Percentiles rank a stretch among this genome's conserved stretches.
These are phyloP conservation scores for Pseudocohnilembus persalinus DNA, from an alignment of 169 alveolate genomes.

Conservation along the genomic window DNA sequence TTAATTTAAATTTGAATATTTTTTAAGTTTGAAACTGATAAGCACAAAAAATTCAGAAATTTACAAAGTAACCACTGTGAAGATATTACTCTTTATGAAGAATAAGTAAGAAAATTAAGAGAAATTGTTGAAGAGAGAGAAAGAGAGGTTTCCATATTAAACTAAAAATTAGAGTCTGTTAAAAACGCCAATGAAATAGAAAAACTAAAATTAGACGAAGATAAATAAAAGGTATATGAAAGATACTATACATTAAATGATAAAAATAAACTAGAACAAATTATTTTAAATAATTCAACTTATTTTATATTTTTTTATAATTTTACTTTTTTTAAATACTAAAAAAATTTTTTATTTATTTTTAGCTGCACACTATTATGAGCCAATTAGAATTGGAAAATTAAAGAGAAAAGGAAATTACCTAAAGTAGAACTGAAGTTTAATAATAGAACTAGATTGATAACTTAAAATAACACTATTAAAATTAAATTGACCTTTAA, in stretches of 20 bases:
- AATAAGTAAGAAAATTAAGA: slow-evolving; percentile 13
- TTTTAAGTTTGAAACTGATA: not conserved
- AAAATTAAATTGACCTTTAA: not conserved
- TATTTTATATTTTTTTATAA: too few relatives aligned
- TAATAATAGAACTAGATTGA: not conserved
- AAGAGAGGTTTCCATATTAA: slow-evolving; percentile 12
- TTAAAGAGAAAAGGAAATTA: not conserved
- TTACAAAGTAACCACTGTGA: slow-evolving; percentile 6
- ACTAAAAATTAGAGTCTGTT: not conserved
- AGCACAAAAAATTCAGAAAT: slow-evolving; percentile 1
- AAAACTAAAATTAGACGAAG: not conserved
- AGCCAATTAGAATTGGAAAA: not conserved
- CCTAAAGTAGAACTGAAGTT: not conserved
- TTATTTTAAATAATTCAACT: too few relatives aligned
- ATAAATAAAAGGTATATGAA: not conserved
- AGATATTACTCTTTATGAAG: slow-evolving; percentile 23
- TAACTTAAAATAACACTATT: not conserved
- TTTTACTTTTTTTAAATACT: not conserved
- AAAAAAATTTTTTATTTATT: too few relatives aligned
- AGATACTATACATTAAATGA: too few relatives aligned
- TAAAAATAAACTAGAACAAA: too few relatives aligned
- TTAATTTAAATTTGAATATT: not conserved
- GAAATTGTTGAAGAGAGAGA: slow-evolving; percentile 24
- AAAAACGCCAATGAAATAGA: not conserved
- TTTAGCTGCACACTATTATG: not conserved